Evolutionary conservation across 441 rosid genomes (phyloP), one percentile per base, ranked within the genome.

Genomic region (Croton setiger): DNA sequence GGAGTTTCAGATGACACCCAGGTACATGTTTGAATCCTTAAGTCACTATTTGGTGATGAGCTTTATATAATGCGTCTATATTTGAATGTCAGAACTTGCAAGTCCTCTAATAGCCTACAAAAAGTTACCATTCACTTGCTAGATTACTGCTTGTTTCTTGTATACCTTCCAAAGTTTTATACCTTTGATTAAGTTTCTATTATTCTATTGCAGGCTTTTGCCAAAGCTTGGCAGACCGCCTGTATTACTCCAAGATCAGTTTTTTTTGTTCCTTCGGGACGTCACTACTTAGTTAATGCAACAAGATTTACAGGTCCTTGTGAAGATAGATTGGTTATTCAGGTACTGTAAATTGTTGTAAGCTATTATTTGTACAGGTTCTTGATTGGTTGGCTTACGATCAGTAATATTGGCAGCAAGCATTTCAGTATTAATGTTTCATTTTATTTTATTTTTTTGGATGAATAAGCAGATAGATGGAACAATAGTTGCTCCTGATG

Each of bases 231-330:
- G 99, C 68, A 60, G 60, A 83, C 78, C 27, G 87, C 97, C 18
- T 92, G 98, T 72, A 63, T 79, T 59, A 89, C 88, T 53, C 78
- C 79, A 68, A 85, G 78, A 53, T 82, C 97, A 12, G 93, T 92
- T 41, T 76, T 95, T 70, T 78, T 90, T 78, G 91, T 95, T 74
- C 99, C 97, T 41, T 77, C 79, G 52, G 96, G 85, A 43, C 87
- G 85, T 37, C 70, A 33, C 15, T 95, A 90, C 72, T 71, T 90
- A 69, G 96, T 95, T 14, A 90, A 83, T 43, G 99, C 98, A 49
- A 95, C 91, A 0, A 85, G 76, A 78, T 92, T 95, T 72, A 82
- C 67, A 65, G 99, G 99, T 57, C 99, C 99, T 13, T 95, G 99
- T 82, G 82, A 79, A 37, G 92, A 85, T 60, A 85, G 66, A 67